Percentiles rank a stretch among this genome's conserved stretches.
These are phyloP conservation scores for Aspergillus nidulans DNA, from an alignment of 495 filamentous ascomycete genomes.

Conservation along the genomic window DNA sequence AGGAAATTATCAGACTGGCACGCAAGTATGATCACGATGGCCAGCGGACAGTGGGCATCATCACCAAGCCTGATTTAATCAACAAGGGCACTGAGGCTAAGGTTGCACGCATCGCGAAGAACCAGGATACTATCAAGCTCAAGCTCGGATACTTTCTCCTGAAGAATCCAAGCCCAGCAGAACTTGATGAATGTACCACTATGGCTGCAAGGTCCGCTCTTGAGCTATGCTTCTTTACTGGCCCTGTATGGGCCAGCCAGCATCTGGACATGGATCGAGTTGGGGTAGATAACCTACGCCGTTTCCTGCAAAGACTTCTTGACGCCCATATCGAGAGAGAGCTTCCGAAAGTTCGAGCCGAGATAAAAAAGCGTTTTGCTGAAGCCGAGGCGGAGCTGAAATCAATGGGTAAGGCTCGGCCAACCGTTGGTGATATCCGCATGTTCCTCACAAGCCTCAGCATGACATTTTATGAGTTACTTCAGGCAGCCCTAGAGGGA, in stretches of 20 bases:
- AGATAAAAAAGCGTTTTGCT: constrained; percentile 11
- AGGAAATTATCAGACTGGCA: constrained; percentile 45
- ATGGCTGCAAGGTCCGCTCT: not conserved
- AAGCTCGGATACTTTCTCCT: constrained; percentile 44
- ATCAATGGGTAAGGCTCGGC: no score
- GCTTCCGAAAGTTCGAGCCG: constrained; percentile 23
- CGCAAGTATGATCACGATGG: constrained; percentile 41
- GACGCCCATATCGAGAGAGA: constrained; percentile 25
- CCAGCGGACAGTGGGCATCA: constrained; percentile 50
- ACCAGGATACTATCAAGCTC: constrained; percentile 38
- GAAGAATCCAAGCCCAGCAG: constrained; percentile 32
- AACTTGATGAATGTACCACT: constrained; percentile 14
- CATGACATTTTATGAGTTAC: constrained; percentile 13
- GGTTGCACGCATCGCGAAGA: constrained; percentile 34
- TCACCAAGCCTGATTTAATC: constrained; percentile 50
- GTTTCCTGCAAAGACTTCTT: constrained; percentile 22
- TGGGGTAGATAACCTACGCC: constrained; percentile 20
- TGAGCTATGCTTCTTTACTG: constrained; percentile 20
- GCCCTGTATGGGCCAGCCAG: constrained; percentile 15
- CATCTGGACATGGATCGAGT: constrained; percentile 19
- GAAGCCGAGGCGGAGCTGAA: constrained; percentile 14
- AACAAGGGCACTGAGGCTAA: constrained; percentile 26
- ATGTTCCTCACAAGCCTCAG: constrained; percentile 19
- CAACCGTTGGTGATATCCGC: constrained; percentile 15
- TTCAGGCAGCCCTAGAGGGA: constrained; percentile 20